phyloP scores from a whole-genome alignment of 1,139 yeast species.

The Debaryomycetaceae sp. region DNA sequence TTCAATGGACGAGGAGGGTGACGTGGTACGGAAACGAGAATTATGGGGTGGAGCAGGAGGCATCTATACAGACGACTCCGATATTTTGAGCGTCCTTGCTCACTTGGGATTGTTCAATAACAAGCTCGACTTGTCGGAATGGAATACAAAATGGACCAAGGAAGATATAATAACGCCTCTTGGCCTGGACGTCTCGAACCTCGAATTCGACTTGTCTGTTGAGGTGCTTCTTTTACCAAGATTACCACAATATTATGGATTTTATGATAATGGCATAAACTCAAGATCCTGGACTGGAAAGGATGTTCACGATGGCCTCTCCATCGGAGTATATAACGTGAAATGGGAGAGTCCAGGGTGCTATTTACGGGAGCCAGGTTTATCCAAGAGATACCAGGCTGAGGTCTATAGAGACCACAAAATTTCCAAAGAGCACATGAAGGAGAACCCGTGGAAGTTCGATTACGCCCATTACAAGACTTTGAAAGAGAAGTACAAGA shows the following conservation, averaged over 20 bases:
- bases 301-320: constrained; percentile 63
- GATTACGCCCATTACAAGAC: constrained; percentile 24
- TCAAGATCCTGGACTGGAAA: constrained; percentile 67
- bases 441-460: constrained; percentile 32
- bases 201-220: constrained; percentile 58
- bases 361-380: constrained; percentile 26
- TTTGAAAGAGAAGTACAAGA: constrained; percentile 22
- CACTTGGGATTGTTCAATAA: constrained; percentile 64
- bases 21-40: constrained; percentile 42
- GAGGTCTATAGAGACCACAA: constrained; percentile 26
- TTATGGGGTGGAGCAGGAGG: constrained; percentile 85
- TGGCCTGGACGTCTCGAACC: constrained; percentile 13
- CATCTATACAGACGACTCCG: constrained; percentile 90
- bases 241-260: constrained; percentile 58
- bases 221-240: constrained; percentile 70
- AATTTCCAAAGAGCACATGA: constrained; percentile 13
- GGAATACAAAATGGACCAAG: constrained; percentile 32
- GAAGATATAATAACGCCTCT: constrained; percentile 26
- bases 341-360: constrained; percentile 43
- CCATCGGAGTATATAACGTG: constrained; percentile 56
- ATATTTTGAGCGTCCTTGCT: constrained; percentile 66
- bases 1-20: constrained; percentile 27
- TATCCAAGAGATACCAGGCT: constrained; percentile 26
- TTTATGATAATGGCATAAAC: constrained; percentile 62
- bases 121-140: constrained; percentile 27